Evolutionary conservation across 768 basidiomycete species (phyloP).

Genomic region (Tulasnella sp.): DNA sequence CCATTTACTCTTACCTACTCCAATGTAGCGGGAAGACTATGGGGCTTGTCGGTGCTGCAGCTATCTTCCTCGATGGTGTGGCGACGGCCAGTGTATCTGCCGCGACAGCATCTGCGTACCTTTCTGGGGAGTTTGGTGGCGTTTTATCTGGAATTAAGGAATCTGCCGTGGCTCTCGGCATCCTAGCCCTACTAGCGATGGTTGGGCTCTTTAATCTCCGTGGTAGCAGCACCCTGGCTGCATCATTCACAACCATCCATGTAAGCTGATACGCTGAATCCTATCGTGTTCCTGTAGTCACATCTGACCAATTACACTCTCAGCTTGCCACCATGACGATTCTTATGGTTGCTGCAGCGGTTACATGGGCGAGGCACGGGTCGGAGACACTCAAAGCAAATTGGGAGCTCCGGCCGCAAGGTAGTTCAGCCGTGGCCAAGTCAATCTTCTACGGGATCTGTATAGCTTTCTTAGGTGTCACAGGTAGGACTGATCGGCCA

Average conservation of each 20-base stretch:
- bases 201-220: conserved; percentile 47
- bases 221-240: conserved; percentile 51
- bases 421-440: conserved; percentile 25
- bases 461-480: conserved; percentile 58
- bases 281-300: background rate
- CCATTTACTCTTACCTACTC: conserved; percentile 57
- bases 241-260: conserved; percentile 47
- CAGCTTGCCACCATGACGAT: conserved; percentile 46
- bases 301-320: background rate
- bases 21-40: conserved; percentile 52
- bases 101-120: conserved; percentile 56
- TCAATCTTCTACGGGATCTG: conserved; percentile 58
- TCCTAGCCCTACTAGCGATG: conserved; percentile 42
- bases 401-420: conserved; percentile 35
- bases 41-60: conserved; percentile 51
- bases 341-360: conserved; percentile 38
- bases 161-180: conserved; percentile 40
- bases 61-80: conserved; percentile 60
- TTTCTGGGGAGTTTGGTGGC: conserved; percentile 44
- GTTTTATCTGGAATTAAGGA: conserved; percentile 39
- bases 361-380: conserved; percentile 44
- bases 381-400: conserved; percentile 39
- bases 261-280: conserved; percentile 27
- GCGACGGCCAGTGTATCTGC: conserved; percentile 63
- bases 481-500: conserved; percentile 41